phyloP scores from a whole-genome alignment of 495 filamentous ascomycete species.

The Staphylotrichum longicolle region DNA sequence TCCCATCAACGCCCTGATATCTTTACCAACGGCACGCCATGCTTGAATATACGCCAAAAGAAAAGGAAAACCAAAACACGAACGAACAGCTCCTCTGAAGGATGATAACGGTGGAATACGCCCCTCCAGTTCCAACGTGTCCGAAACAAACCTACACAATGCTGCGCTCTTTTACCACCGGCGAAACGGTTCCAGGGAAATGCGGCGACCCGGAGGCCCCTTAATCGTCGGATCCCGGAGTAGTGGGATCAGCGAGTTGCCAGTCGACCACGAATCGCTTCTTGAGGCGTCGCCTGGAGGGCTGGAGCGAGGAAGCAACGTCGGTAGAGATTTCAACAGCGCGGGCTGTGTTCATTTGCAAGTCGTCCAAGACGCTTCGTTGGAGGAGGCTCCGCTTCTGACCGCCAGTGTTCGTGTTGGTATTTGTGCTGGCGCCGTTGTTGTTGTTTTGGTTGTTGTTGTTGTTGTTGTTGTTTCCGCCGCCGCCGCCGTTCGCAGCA shows the following conservation, averaged over 20 bases:
- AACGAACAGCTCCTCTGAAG: neutral
- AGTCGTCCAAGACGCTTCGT: conserved; percentile 29
- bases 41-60: conserved; percentile 8
- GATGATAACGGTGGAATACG: neutral
- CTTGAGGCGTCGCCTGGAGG: conserved; percentile 9
- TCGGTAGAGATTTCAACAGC: conserved; percentile 27
- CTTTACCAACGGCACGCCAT: conserved; percentile 16
- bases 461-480: conserved; percentile 4
- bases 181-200: neutral
- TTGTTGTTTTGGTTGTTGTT: conserved; percentile 12
- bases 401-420: conserved; percentile 1
- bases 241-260: conserved; percentile 11
- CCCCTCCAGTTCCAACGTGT: neutral
- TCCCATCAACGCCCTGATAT: conserved; percentile 17
- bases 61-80: neutral
- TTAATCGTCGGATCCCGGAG: conserved; percentile 6
- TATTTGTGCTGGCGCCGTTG: neutral
- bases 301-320: conserved; percentile 14
- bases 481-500: conserved; percentile 21
- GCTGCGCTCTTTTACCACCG: too few species aligned
- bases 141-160: neutral
- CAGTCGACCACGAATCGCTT: conserved; percentile 22
- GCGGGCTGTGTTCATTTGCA: conserved; percentile 34
- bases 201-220: too few species aligned
- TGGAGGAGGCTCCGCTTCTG: conserved; percentile 32